phyloP scores from a whole-genome alignment of 2,329 filamentous ascomycete genomes.

The Trichoderma sp. region DNA sequence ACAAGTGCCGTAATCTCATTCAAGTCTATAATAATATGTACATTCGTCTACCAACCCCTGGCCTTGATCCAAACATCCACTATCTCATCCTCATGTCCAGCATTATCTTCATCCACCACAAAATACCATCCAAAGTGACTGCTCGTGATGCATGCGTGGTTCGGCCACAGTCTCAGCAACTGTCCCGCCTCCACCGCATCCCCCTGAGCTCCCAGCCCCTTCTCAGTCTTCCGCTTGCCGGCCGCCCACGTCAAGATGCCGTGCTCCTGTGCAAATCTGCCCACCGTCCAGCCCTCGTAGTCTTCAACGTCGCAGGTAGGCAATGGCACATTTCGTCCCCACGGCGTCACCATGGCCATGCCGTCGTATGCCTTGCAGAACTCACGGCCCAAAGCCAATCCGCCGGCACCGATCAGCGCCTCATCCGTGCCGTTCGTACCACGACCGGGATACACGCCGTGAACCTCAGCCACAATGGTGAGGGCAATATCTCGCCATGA shows the following conservation, averaged over 20 bases:
- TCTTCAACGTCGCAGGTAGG: conserved; percentile 33
- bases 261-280: conserved; percentile 74
- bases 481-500: conserved; percentile 60
- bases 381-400: conserved; percentile 69
- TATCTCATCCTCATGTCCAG: conserved; percentile 55
- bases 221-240: conserved; percentile 25
- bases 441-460: conserved; percentile 62
- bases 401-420: conserved; percentile 66
- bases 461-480: conserved; percentile 68
- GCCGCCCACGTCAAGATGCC: conserved; percentile 62
- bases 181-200: conserved; percentile 57
- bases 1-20: not conserved
- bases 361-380: conserved; percentile 69
- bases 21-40: not conserved
- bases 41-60: conserved; percentile 26
- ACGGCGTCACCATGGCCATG: conserved; percentile 67
- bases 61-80: conserved; percentile 66
- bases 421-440: conserved; percentile 51
- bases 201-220: conserved; percentile 28
- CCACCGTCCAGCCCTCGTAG: conserved; percentile 63
- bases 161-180: conserved; percentile 70
- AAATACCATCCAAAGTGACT: conserved; percentile 71
- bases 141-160: conserved; percentile 76
- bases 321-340: conserved; percentile 36
- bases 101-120: conserved; percentile 62